These are phyloP conservation scores for Penicillium sp. DNA, from an alignment of 2,329 filamentous ascomycete genomes.

Conservation along the genomic window DNA sequence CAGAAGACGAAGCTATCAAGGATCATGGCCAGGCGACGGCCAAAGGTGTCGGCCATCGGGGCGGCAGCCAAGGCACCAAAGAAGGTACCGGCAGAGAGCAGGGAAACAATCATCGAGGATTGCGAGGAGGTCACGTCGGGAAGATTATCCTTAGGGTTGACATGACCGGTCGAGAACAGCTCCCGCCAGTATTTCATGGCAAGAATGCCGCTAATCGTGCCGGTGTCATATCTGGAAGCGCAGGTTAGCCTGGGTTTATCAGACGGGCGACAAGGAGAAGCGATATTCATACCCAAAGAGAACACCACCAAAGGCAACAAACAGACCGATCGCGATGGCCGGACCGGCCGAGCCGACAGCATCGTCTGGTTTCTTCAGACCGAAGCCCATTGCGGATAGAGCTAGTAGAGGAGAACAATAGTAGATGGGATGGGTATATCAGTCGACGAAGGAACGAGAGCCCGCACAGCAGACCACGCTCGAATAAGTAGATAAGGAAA, in stretches of 20 bases:
- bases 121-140: conserved; percentile 54
- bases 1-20: conserved; percentile 34
- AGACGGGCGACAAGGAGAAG: not conserved
- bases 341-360: conserved; percentile 48
- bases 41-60: conserved; percentile 35
- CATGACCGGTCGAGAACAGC: conserved; percentile 34
- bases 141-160: conserved; percentile 38
- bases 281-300: conserved; percentile 51
- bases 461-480: not conserved
- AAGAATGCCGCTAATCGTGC: conserved; percentile 54
- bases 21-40: conserved; percentile 44
- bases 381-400: conserved; percentile 39
- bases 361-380: conserved; percentile 47
- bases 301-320: conserved; percentile 58
- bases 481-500: not conserved
- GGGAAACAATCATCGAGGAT: conserved; percentile 24
- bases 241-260: not conserved
- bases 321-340: conserved; percentile 55
- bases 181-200: conserved; percentile 48
- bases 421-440: not conserved
- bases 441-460: not conserved
- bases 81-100: conserved; percentile 66
- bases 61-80: conserved; percentile 54
- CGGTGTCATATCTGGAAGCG: conserved; percentile 49
- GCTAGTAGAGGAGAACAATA: not conserved